phyloP scores from a whole-genome alignment of 495 filamentous ascomycete genomes.

The Neurospora intermedia region DNA sequence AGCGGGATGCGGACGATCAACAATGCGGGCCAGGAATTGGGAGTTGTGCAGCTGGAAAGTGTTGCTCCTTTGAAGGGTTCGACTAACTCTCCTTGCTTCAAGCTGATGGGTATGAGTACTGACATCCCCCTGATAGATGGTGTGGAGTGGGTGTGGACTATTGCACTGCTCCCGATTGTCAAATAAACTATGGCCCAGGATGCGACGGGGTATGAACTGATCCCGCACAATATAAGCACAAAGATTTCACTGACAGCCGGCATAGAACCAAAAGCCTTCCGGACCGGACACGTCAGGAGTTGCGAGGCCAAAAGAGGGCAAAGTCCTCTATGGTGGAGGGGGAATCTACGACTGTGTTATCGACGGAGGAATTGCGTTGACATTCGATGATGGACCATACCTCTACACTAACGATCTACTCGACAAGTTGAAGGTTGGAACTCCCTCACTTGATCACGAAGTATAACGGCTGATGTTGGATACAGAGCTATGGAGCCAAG shows the following conservation, averaged over 20 bases:
- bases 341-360: conserved; percentile 57
- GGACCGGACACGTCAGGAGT: conserved; percentile 51
- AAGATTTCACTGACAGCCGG: conserved; percentile 1
- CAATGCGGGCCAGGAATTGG: conserved; percentile 33
- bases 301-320: conserved; percentile 47
- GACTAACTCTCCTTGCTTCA: conserved; percentile 7
- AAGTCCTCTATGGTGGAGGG: conserved; percentile 46
- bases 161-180: conserved; percentile 61
- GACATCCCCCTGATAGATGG: conserved; percentile 31
- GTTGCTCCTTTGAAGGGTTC: conserved; percentile 55
- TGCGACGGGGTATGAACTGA: conserved; percentile 47
- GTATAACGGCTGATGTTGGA: background rate
- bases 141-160: conserved; percentile 53
- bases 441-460: background rate
- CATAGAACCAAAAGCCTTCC: conserved; percentile 43
- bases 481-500: conserved; percentile 48
- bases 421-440: conserved; percentile 44
- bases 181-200: conserved; percentile 49
- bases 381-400: conserved; percentile 70
- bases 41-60: conserved; percentile 44
- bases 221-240: no score
- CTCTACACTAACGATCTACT: conserved; percentile 59
- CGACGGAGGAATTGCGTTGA: conserved; percentile 57
- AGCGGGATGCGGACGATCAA: conserved; percentile 13
- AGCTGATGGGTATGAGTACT: conserved; percentile 7